Conservation (phyloP, 768 basidiomycete species). For the Auricularia sp. region DNA sequence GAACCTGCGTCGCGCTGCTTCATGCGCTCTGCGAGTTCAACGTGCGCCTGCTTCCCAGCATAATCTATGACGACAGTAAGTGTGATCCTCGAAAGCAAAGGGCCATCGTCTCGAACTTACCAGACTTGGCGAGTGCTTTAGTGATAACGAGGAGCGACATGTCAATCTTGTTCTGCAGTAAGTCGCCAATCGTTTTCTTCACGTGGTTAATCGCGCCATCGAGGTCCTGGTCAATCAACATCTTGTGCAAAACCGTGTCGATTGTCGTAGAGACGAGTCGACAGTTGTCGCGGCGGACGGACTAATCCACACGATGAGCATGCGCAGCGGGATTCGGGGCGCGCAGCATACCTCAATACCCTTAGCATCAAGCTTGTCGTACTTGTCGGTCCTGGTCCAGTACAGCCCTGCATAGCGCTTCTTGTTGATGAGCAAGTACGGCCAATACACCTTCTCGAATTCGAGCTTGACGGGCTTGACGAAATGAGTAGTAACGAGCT, state of each 20-base stretch:
- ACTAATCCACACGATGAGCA: slow-evolving; percentile 36
- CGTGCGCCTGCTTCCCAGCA: slow-evolving; percentile 90
- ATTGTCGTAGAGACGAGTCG: slow-evolving; percentile 97
- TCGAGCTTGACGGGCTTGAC: slow-evolving; percentile 95
- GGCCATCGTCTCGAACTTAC: slow-evolving; percentile 27
- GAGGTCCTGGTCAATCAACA: slow-evolving; percentile 93
- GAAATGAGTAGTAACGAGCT: slow-evolving; percentile 84
- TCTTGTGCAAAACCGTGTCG: slow-evolving; percentile 94
- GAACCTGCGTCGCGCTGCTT: slow-evolving; percentile 93
- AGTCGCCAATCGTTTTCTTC: slow-evolving; percentile 86
- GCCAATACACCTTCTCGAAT: slow-evolving; percentile 99
- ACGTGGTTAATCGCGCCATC: slow-evolving; percentile 92
- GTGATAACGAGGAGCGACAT: slow-evolving; percentile 99
- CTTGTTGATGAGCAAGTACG: slow-evolving; percentile 95
- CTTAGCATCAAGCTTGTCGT: slow-evolving; percentile 99
- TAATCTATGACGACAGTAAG: slow-evolving; percentile 49
- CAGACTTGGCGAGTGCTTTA: slow-evolving; percentile 85
- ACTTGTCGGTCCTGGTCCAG: slow-evolving; percentile 92
- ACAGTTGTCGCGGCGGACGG: slow-evolving; percentile 96
- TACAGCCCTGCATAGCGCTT: slow-evolving; percentile 98
- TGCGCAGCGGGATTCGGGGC: background rate
- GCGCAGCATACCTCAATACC: slow-evolving; percentile 76
- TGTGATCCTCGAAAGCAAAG: background rate
- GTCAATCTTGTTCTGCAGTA: slow-evolving; percentile 93
- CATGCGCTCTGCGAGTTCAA: slow-evolving; percentile 93